Evolutionary conservation across 345 rosid genomes (phyloP).

Genomic region (Salix suchowensis): DNA sequence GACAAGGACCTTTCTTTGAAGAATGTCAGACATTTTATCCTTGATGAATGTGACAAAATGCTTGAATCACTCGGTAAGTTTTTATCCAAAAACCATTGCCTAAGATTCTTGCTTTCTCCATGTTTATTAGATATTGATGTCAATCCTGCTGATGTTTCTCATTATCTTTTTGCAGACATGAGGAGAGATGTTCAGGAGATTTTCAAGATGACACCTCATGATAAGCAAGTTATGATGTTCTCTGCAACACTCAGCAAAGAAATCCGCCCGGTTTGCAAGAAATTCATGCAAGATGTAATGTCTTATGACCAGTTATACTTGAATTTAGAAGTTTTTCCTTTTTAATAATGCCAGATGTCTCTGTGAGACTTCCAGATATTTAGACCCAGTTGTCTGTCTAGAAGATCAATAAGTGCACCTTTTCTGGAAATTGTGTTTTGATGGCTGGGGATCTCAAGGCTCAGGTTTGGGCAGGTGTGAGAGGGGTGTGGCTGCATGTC

Average conservation of each 20-base stretch:
- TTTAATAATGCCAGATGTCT: slow-evolving; percentile 43
- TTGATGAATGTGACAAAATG: slow-evolving; percentile 99
- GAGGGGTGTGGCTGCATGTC: background rate
- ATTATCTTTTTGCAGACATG: slow-evolving; percentile 59
- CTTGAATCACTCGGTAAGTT: slow-evolving; percentile 91
- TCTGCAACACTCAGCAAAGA: slow-evolving; percentile 99
- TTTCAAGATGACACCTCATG: slow-evolving; percentile 98
- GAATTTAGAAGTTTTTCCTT: slow-evolving; percentile 46
- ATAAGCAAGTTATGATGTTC: slow-evolving; percentile 99
- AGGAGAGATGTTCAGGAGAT: slow-evolving; percentile 97
- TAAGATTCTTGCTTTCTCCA: background rate
- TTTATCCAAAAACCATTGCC: background rate
- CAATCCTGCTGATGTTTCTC: background rate
- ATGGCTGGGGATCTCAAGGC: background rate
- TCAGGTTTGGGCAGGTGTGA: background rate
- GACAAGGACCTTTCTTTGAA: slow-evolving; percentile 94
- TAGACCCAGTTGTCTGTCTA: slow-evolving; percentile 18
- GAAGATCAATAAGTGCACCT: slow-evolving; percentile 12
- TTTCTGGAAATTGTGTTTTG: slow-evolving; percentile 12
- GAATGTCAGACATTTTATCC: slow-evolving; percentile 98
- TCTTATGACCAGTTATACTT: slow-evolving; percentile 54
- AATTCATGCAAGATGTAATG: slow-evolving; percentile 99
- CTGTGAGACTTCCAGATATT: slow-evolving; percentile 19
- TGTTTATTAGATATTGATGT: background rate
- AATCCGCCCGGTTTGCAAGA: slow-evolving; percentile 99